Percentiles rank a stretch among this genome's conserved stretches.
These are phyloP conservation scores for Venturia pyrina DNA, from an alignment of 2,329 filamentous ascomycete species.

Conservation along the genomic window DNA sequence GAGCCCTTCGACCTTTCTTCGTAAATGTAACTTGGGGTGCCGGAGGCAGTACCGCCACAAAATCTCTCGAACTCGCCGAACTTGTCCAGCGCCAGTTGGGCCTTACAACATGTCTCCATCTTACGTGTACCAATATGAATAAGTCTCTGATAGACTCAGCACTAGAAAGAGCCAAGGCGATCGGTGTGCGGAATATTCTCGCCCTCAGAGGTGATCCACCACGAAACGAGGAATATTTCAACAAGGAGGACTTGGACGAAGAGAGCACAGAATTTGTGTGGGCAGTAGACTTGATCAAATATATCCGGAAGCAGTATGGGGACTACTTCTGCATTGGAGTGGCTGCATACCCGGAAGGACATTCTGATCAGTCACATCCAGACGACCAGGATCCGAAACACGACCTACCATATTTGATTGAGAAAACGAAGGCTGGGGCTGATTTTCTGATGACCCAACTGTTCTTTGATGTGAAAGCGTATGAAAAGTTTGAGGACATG, in stretches of 20 bases:
- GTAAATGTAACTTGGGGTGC: conserved; percentile 98
- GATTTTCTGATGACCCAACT: conserved; percentile 99
- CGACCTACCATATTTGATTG: conserved; percentile 79
- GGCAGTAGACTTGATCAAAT: conserved; percentile 79
- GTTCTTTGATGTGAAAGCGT: conserved; percentile 84
- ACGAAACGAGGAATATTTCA: conserved; percentile 74
- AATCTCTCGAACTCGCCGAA: conserved; percentile 89
- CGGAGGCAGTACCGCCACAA: conserved; percentile 80
- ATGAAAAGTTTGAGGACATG: conserved; percentile 65
- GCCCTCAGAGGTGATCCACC: conserved; percentile 88
- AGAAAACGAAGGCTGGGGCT: conserved; percentile 83
- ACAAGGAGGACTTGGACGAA: conserved; percentile 45
- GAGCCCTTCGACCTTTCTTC: conserved; percentile 82
- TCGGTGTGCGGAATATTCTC: conserved; percentile 89
- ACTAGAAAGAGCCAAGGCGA: conserved; percentile 76
- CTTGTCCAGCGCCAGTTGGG: conserved; percentile 87
- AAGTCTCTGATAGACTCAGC: conserved; percentile 75
- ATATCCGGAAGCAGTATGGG: conserved; percentile 76
- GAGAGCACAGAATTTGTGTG: conserved; percentile 70
- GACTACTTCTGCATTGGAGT: conserved; percentile 97
- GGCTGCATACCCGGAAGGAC: conserved; percentile 89
- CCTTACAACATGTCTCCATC: conserved; percentile 86
- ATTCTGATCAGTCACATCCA: conserved; percentile 82
- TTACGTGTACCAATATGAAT: conserved; percentile 98
- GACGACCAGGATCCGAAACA: conserved; percentile 55